phyloP scores from a whole-genome alignment of 257 asterid species.

The Solanum piurae region DNA sequence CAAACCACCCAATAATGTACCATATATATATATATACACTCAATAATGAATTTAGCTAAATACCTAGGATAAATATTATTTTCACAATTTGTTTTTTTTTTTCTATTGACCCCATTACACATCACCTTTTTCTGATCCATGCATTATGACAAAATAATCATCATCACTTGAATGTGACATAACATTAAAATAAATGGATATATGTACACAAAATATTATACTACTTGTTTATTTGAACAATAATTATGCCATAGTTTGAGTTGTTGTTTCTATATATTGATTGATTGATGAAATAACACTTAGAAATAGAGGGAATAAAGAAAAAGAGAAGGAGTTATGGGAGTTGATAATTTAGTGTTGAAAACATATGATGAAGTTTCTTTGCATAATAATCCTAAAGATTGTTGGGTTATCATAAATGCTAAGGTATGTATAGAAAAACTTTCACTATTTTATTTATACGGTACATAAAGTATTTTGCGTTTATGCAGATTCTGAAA shows the following conservation, averaged over 20 bases:
- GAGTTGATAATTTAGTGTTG: slow-evolving; percentile 13
- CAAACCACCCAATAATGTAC: not conserved
- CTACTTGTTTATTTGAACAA: not conserved
- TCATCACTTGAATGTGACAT: not conserved
- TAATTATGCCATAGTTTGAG: not conserved
- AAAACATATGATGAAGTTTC: slow-evolving; percentile 36
- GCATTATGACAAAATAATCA: not conserved
- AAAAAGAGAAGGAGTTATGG: slow-evolving; percentile 17
- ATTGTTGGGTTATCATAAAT: slow-evolving; percentile 62
- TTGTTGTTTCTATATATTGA: not conserved
- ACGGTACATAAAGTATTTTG: not conserved
- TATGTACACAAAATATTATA: not conserved
- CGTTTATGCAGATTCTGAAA: fast-evolving
- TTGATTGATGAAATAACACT: not conserved
- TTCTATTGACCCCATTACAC: not conserved
- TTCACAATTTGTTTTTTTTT: not conserved
- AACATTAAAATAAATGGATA: not conserved
- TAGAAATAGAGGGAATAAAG: not conserved
- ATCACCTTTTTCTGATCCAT: not conserved
- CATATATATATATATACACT: not conserved
- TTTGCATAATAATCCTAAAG: slow-evolving; percentile 37
- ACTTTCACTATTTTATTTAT: not conserved
- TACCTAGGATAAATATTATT: not conserved
- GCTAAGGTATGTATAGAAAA: slow-evolving; percentile 33
- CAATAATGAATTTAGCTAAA: not conserved